Evolutionary conservation across 257 asterid species (phyloP), one percentile per base, ranked within the genome.

Genomic region (Solanum arcanum): DNA sequence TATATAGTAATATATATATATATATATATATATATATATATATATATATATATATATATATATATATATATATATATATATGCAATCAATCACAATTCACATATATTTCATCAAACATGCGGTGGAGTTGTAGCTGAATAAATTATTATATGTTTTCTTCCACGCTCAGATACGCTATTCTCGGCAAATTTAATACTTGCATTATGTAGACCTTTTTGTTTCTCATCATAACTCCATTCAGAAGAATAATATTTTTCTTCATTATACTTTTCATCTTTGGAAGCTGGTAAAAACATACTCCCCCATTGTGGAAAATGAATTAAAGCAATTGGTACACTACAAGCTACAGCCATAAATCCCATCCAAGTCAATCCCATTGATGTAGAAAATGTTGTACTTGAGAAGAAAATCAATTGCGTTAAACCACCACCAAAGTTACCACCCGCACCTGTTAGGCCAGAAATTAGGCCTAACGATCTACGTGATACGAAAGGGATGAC

Each of bases 241-340:
- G 92, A 46, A 13, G 86, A 59, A 12, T 92, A 92, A 78, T 92
- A 92, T 33, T 89, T 68, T 68, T 91, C 92, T 29, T 90, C 92
- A 4, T 90, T 87, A 15, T 39, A 14, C 27, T 73, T 73, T 3
- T 49, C 89, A 80, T 41, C 82, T 62, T 77, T 87, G 2, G 94
- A 88, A 16, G 90, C 68, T 39, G 94, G 91, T 3, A 92, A 52
- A 31, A 92, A 90, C 92, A 92, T 92, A 86, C 94, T 90, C 41
- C 92, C 94, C 94, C 94, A 92, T 87, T 92, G 92, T 18, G 94
- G 94, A 20, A 92, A 90, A 85, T 92, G 94, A 35, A 92, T 35
- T 6, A 92, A 68, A 47, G 90, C 92, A 86, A 92, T 90, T 74
- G 94, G 92, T 12, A 92, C 8, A 0, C 91, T 89, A 69, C 92